Percentiles rank a stretch among this genome's conserved stretches.
Evolutionary conservation across 2,329 filamentous ascomycete species (phyloP).

Genomic region (Fusarium bulbicola): DNA sequence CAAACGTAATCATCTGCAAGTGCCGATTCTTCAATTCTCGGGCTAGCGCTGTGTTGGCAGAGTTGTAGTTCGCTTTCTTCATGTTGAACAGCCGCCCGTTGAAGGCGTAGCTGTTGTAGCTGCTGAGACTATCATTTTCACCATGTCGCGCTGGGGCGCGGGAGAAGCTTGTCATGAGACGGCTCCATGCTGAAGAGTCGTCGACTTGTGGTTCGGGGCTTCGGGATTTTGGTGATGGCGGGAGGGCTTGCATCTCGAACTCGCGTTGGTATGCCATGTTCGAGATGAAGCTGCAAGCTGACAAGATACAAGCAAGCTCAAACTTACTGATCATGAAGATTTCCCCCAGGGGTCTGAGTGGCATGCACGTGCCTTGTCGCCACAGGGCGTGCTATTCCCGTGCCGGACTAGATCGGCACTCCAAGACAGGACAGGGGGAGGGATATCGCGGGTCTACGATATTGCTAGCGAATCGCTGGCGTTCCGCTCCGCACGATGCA

Average conservation of each 20-base stretch:
- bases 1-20: slow-evolving; percentile 57
- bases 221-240: slow-evolving; percentile 2
- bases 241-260: slow-evolving; percentile 27
- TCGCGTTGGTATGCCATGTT: slow-evolving; percentile 39
- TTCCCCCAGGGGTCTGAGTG: slow-evolving; percentile 2
- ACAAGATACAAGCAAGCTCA: not conserved
- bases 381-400: slow-evolving; percentile 6
- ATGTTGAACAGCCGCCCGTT: slow-evolving; percentile 58
- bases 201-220: not conserved
- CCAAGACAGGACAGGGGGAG: not conserved
- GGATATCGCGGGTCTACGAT: not conserved
- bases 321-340: not conserved
- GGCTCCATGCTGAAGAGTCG: not conserved
- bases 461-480: not conserved
- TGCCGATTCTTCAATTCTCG: slow-evolving; percentile 83
- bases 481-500: not conserved
- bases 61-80: slow-evolving; percentile 71
- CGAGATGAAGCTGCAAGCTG: not conserved
- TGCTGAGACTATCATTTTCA: slow-evolving; percentile 10
- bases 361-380: slow-evolving; percentile 15
- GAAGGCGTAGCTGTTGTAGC: slow-evolving; percentile 9
- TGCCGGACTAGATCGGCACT: not conserved
- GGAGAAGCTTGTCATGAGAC: slow-evolving; percentile 26
- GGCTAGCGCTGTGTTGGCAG: slow-evolving; percentile 77
- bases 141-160: slow-evolving; percentile 15